phyloP scores from a whole-genome alignment of 768 basidiomycete species.

The Lactarius hatsudake region DNA sequence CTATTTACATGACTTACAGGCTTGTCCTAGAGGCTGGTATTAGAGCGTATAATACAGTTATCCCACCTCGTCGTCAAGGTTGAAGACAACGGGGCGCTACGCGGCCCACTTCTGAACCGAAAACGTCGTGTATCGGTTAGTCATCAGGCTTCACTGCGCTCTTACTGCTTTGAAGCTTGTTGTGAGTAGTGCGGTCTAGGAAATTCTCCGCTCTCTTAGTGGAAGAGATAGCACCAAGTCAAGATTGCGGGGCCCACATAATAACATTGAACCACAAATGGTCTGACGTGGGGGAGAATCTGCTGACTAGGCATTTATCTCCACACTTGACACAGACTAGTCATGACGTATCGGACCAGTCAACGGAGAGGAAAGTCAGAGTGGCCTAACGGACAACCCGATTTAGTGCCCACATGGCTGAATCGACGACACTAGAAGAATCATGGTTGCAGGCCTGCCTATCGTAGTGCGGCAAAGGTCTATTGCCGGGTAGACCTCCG shows the following conservation, averaged over 20 bases:
- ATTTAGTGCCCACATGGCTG: neutral
- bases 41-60: constrained; percentile 6
- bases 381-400: neutral
- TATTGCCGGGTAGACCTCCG: neutral
- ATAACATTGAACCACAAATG: neutral
- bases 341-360: neutral
- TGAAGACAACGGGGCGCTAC: neutral
- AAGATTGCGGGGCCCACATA: no score
- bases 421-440: neutral
- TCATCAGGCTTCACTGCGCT: neutral
- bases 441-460: neutral
- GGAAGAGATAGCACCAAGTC: neutral
- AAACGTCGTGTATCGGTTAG: neutral
- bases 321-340: neutral
- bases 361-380: neutral
- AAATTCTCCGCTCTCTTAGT: neutral
- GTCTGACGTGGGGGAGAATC: neutral
- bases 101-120: neutral
- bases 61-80: neutral
- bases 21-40: neutral
- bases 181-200: neutral
- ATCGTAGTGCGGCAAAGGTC: neutral
- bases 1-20: constrained; percentile 3
- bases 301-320: neutral
- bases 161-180: neutral